A percentile compares a stretch with the other conserved stretches of the same genome.
Evolutionary conservation across 2,329 filamentous ascomycete genomes (phyloP).

Genomic region (Fusarium scirpi): DNA sequence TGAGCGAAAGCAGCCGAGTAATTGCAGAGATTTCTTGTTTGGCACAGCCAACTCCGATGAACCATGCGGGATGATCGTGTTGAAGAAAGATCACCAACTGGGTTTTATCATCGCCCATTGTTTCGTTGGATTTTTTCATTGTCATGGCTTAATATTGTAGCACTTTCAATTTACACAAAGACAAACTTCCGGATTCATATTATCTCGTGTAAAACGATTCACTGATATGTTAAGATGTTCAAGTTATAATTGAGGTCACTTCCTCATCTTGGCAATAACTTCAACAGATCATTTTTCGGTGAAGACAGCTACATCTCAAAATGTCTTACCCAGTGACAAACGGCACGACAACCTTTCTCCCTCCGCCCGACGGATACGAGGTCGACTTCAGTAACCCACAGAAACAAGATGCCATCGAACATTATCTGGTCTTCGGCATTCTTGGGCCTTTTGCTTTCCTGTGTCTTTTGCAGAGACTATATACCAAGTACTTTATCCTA

Average conservation of each 20-base stretch:
- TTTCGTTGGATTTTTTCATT: neutral
- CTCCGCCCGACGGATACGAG: slow-evolving; percentile 47
- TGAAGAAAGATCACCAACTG: neutral
- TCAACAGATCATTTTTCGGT: neutral
- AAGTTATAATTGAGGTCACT: neutral
- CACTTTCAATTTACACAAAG: neutral
- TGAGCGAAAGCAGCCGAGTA: neutral
- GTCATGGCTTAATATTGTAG: neutral
- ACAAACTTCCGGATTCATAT: neutral
- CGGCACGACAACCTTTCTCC: slow-evolving; percentile 40
- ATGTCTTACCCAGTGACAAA: slow-evolving; percentile 38
- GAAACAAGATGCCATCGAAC: slow-evolving; percentile 34
- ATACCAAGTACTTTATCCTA: slow-evolving; percentile 45
- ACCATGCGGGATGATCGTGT: neutral
- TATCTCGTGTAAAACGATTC: neutral
- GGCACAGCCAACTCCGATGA: neutral
- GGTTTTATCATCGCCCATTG: neutral
- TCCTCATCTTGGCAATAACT: no score
- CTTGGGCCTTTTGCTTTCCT: slow-evolving; percentile 32
- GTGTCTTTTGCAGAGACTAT: slow-evolving; percentile 45
- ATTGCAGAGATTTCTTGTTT: neutral
- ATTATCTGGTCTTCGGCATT: slow-evolving; percentile 45
- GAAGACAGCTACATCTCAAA: neutral
- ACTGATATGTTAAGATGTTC: neutral
- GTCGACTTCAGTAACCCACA: slow-evolving; percentile 50